Percentiles rank a stretch among this genome's conserved stretches.
Evolutionary conservation across 257 asterid genomes (phyloP).

Genomic region (Gentiana dahurica): DNA sequence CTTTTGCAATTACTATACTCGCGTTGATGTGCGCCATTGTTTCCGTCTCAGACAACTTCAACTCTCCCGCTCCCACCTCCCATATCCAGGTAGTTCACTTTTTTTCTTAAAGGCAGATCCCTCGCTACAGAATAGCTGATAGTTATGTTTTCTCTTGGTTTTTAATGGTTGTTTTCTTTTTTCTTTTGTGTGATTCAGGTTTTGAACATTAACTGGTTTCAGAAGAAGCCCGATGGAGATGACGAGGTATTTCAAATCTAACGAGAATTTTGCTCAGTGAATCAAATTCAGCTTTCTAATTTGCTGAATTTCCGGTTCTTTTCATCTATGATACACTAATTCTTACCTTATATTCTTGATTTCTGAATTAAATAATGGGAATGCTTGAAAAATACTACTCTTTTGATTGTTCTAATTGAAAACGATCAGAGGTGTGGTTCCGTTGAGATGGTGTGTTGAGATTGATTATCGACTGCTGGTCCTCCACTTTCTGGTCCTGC

Average conservation of each 20-base stretch:
- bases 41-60: conserved; percentile 78
- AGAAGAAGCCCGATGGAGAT: conserved; percentile 71
- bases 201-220: conserved; percentile 76
- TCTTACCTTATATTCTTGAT: too few relatives aligned
- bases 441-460: too few relatives aligned
- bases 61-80: conserved; percentile 57
- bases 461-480: too few relatives aligned
- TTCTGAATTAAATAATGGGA: too few relatives aligned
- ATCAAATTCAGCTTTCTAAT: too few relatives aligned
- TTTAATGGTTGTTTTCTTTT: background rate
- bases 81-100: conserved; percentile 51
- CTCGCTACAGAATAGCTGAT: conserved; percentile 1
- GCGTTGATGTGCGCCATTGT: conserved; percentile 87
- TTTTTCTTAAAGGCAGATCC: conserved; percentile 1
- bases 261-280: too few relatives aligned
- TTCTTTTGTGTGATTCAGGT: conserved; percentile 26
- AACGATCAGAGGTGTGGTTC: too few relatives aligned
- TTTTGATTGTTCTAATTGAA: too few relatives aligned
- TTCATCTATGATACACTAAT: too few relatives aligned
- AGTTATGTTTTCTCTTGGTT: background rate
- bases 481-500: too few relatives aligned
- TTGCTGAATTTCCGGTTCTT: too few relatives aligned
- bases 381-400: too few relatives aligned
- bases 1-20: conserved; percentile 72
- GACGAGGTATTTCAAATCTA: conserved; percentile 45